These are phyloP conservation scores for Rhododendron simsii DNA, from an alignment of 148 eudicot species.

Conservation along the genomic window DNA sequence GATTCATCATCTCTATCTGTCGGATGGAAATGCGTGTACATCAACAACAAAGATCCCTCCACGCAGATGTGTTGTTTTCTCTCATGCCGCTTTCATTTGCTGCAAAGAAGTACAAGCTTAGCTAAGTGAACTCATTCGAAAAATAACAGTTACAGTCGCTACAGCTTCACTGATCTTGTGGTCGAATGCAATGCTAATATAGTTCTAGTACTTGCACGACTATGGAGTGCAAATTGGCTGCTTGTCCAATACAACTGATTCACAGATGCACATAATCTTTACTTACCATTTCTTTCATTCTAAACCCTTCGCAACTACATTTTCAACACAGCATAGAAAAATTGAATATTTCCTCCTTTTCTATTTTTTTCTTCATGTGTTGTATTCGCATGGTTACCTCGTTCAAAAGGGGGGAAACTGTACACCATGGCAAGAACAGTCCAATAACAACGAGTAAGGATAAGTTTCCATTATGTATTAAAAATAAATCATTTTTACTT, in stretches of 20 bases:
- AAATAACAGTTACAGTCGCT: neutral
- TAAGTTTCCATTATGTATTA: neutral
- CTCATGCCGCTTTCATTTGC: slow-evolving; percentile 72
- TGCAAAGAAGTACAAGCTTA: slow-evolving; percentile 25
- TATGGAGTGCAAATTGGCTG: neutral
- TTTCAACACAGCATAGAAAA: neutral
- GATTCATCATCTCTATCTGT: slow-evolving; percentile 19
- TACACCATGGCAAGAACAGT: neutral
- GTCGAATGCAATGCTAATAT: neutral
- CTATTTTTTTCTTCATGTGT: neutral
- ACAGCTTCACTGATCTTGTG: neutral
- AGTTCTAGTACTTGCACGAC: neutral
- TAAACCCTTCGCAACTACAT: neutral
- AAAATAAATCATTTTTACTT: neutral
- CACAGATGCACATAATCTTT: neutral
- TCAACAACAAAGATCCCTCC: slow-evolving; percentile 35
- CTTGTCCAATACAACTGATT: neutral
- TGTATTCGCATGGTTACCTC: neutral
- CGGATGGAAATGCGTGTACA: slow-evolving; percentile 32
- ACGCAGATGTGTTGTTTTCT: neutral
- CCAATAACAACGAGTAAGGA: neutral
- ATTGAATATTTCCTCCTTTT: neutral
- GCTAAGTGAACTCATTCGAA: neutral
- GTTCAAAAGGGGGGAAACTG: neutral
- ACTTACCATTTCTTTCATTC: neutral